Conservation (phyloP, 805 yeast species). For the Candida oleophila region DNA sequence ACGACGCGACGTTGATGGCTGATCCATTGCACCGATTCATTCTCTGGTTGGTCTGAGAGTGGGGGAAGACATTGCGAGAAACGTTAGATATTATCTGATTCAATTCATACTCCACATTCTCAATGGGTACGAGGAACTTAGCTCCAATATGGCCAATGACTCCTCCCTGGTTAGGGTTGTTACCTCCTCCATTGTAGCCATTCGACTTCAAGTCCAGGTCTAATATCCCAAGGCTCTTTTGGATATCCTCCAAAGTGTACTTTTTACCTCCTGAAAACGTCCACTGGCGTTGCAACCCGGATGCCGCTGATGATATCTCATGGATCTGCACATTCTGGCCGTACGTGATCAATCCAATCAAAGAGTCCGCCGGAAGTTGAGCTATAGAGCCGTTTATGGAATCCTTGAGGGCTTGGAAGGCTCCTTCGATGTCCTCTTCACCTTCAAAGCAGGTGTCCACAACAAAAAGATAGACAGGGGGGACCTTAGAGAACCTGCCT, state of each 20-base stretch:
- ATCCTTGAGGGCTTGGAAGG: constrained; percentile 47
- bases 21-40: constrained; percentile 57
- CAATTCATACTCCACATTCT: constrained; percentile 50
- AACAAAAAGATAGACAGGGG: constrained; percentile 51
- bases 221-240: constrained; percentile 44
- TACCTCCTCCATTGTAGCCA: not conserved
- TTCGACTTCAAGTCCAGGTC: constrained; percentile 19
- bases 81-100: constrained; percentile 49
- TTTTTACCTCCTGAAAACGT: constrained; percentile 58
- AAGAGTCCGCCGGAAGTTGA: constrained; percentile 53
- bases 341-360: constrained; percentile 57
- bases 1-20: constrained; percentile 51
- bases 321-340: constrained; percentile 62
- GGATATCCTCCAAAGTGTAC: constrained; percentile 48
- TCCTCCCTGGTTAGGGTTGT: not conserved
- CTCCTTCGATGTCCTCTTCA: constrained; percentile 47
- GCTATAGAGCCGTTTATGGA: constrained; percentile 43
- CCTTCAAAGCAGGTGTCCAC: constrained; percentile 55
- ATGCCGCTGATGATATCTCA: constrained; percentile 43
- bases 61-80: constrained; percentile 49
- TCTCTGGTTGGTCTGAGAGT: constrained; percentile 41
- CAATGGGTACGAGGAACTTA: constrained; percentile 47
- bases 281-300: constrained; percentile 27
- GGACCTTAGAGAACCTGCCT: constrained; percentile 36
- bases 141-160: constrained; percentile 22